Evolutionary conservation across 805 yeast species (phyloP).

Genomic region (Lipomyces sp.): DNA sequence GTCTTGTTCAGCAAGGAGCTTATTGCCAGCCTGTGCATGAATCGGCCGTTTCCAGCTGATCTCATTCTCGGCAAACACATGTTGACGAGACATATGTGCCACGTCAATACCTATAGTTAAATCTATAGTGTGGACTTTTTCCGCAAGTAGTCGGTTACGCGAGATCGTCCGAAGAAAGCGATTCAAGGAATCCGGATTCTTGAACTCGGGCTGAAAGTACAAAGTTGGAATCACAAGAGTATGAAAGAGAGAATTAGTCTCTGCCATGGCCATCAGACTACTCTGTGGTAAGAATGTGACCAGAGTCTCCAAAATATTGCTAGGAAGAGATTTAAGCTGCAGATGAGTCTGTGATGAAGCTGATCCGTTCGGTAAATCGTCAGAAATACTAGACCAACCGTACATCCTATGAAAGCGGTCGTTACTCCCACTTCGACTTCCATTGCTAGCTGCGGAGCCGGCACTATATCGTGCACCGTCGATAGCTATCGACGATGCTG

Average conservation of each 20-base stretch:
- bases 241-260: slow-evolving; percentile 4
- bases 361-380: not conserved
- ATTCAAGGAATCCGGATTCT: slow-evolving; percentile 5
- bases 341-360: not conserved
- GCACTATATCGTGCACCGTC: not conserved
- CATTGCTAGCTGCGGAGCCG: not conserved
- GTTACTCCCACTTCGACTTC: not conserved
- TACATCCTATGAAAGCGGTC: not conserved
- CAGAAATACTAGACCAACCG: not conserved
- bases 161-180: slow-evolving; percentile 2
- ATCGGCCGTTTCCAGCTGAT: slow-evolving; percentile 2
- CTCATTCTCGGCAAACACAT: slow-evolving; percentile 1
- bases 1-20: not conserved
- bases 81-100: not conserved
- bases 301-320: slow-evolving; percentile 3
- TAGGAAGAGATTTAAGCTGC: not conserved
- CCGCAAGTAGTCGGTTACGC: slow-evolving; percentile 5
- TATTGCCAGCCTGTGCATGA: not conserved
- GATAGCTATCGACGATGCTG: not conserved
- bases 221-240: slow-evolving; percentile 2
- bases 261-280: slow-evolving; percentile 2
- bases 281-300: not conserved
- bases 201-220: not conserved
- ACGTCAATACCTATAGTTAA: not conserved
- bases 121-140: slow-evolving; percentile 2